phyloP scores from a whole-genome alignment of 75 land plant species.

The Azolla pinnata region DNA sequence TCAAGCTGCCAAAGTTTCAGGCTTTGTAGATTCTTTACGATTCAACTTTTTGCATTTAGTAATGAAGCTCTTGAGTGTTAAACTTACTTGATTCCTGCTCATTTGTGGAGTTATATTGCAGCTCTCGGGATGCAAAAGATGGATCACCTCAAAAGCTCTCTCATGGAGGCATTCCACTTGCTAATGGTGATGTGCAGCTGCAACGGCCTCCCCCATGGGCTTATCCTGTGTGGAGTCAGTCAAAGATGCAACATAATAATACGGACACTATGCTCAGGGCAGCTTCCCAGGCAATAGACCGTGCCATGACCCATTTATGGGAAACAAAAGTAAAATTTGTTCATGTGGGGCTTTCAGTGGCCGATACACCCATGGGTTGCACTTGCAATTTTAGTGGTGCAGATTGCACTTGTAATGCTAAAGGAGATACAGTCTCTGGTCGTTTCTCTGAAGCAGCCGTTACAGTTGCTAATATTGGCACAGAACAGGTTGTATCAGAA shows the following conservation, averaged over 20 bases:
- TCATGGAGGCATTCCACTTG: conserved; percentile 90
- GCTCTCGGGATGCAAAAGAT: conserved; percentile 17
- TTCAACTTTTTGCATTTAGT: no score
- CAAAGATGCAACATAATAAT: conserved; percentile 45
- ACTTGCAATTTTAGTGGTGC: neutral
- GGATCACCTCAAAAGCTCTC: conserved; percentile 51
- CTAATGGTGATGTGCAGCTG: conserved; percentile 88
- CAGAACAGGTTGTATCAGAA: conserved; percentile 2
- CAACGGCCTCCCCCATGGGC: conserved; percentile 99
- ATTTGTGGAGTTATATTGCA: conserved; percentile 9
- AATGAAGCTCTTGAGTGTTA: no score
- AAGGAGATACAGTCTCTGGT: neutral
- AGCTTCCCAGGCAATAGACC: conserved; percentile 93
- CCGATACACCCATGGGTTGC: conserved; percentile 5
- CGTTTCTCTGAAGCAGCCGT: neutral
- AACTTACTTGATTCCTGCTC: neutral
- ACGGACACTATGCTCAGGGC: conserved; percentile 69
- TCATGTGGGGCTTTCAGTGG: conserved; percentile 53
- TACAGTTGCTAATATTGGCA: conserved; percentile 3
- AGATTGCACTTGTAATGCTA: conserved; percentile 2
- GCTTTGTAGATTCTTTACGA: no score
- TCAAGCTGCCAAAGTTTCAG: no score
- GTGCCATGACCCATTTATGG: conserved; percentile 82
- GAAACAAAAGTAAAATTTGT: conserved; percentile 93
- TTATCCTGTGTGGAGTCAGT: conserved; percentile 69